Evolutionary conservation across 805 yeast species (phyloP).

Genomic region (Grigorovia humatica): DNA sequence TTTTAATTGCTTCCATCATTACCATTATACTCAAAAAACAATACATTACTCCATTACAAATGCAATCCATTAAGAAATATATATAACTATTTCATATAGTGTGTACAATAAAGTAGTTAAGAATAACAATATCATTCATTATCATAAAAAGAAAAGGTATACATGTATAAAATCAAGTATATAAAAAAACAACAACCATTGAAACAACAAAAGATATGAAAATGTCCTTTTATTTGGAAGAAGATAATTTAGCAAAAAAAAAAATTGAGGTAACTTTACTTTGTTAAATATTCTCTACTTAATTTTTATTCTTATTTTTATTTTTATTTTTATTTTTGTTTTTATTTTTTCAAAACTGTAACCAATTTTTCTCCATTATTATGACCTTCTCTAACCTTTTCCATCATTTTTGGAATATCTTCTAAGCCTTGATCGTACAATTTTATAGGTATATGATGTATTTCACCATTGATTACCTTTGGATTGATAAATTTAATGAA

Average conservation of each 20-base stretch:
- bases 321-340: too few species aligned
- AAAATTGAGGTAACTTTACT: too few species aligned
- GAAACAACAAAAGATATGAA: background rate
- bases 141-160: background rate
- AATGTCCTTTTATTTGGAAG: background rate
- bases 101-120: background rate
- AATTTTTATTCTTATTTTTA: too few species aligned
- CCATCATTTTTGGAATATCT: conserved; percentile 18
- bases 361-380: conserved; percentile 25
- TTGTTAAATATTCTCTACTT: too few species aligned
- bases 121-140: background rate
- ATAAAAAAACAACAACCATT: too few species aligned
- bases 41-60: background rate
- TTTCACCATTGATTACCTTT: conserved; percentile 15
- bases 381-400: conserved; percentile 18
- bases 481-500: conserved; percentile 23
- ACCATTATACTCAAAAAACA: background rate
- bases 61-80: too few species aligned
- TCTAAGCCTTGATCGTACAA: conserved; percentile 25
- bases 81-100: too few species aligned
- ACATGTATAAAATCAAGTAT: background rate
- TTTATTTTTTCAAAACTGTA: conserved; percentile 3
- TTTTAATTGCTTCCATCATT: conserved; percentile 31
- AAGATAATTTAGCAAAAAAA: too few species aligned
- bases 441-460: conserved; percentile 27